These are phyloP conservation scores for Seminavis robusta DNA, from an alignment of 108 stramenopile species.

Conservation along the genomic window DNA sequence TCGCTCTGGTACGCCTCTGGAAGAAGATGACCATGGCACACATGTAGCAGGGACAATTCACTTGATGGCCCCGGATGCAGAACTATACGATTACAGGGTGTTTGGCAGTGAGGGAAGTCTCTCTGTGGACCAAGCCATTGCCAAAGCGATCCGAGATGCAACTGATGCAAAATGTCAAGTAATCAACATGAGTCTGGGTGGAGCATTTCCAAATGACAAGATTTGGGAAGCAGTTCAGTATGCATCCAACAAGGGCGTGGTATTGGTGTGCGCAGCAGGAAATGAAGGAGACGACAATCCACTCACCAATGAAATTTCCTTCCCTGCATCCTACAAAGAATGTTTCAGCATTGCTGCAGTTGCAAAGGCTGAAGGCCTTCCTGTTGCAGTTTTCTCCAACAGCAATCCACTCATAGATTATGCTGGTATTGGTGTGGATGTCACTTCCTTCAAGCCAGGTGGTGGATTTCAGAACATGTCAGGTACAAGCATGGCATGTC, in stretches of 20 bases:
- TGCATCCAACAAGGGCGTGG: slow-evolving; percentile 20
- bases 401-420: slow-evolving; percentile 36
- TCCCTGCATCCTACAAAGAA: slow-evolving; percentile 35
- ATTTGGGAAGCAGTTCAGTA: slow-evolving; percentile 19
- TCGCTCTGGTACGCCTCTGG: slow-evolving; percentile 24
- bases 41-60: slow-evolving; percentile 47
- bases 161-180: slow-evolving; percentile 24
- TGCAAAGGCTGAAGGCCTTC: neutral
- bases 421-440: slow-evolving; percentile 30
- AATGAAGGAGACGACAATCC: slow-evolving; percentile 30
- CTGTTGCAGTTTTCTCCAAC: slow-evolving; percentile 13
- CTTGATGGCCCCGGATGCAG: slow-evolving; percentile 40
- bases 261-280: slow-evolving; percentile 39
- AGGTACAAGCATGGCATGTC: slow-evolving; percentile 27
- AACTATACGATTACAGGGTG: slow-evolving; percentile 40
- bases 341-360: slow-evolving; percentile 44
- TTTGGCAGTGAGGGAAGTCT: slow-evolving; percentile 27
- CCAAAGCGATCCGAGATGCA: slow-evolving; percentile 17
- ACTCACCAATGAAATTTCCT: slow-evolving; percentile 25
- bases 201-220: neutral
- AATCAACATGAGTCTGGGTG: slow-evolving; percentile 34
- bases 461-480: neutral
- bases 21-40: slow-evolving; percentile 39
- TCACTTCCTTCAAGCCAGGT: slow-evolving; percentile 4
- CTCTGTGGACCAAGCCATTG: no score